Base-by-base conservation (phyloP, 2,329 filamentous ascomycete genomes). In the Penicillium sp. region DNA sequence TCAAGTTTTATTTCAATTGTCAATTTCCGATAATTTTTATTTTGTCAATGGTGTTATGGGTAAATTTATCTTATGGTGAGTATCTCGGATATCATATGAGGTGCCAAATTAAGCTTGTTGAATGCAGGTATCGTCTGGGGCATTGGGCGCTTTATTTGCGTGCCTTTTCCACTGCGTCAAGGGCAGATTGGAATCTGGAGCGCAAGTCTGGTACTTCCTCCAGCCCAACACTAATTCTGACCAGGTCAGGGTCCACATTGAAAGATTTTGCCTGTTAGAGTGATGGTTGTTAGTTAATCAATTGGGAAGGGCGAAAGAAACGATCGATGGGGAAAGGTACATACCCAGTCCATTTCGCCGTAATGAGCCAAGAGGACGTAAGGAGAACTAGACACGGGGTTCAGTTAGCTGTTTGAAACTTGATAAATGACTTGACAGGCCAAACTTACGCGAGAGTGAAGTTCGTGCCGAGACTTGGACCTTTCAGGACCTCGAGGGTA, bases 361-460 rank as follows among this genome's bases (percentile, higher is more conserved):
- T 94, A 99, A 72, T 99, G 94, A 4, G 94, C 94, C 26, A 99
- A 74, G 27, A 99, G 78, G 18, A 94, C 91, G 70, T 96, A 99
- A 0, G 94, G 94, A 42, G 88, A 96, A 51, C 88, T 82, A 53
- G n/a, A 46, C 32, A 27, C 42, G 42, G 49, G 36, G 47, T 23
- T 40, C 20, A 30, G 30, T 34, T 4, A 44, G 10, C 34, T 12
- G 15, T 23, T 29, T 29, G 29, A n/a, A 36, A 37, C 18, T 23
- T 18, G 13, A 29, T 37, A 15, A n/a, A 3, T 10, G 7, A 9
- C n/a, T 17, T 18, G 24, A 12, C n/a, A n/a, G 44, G n/a, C n/a
- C 13, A 10, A 27, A 60, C 66, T 59, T 52, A 80, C 78, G 77
- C 88, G 30, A 99, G 78, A 0, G 94, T 97, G 69, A 99, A 99